phyloP scores from a whole-genome alignment of 2,329 filamentous ascomycete species.

The Aureobasidium namibiae region DNA sequence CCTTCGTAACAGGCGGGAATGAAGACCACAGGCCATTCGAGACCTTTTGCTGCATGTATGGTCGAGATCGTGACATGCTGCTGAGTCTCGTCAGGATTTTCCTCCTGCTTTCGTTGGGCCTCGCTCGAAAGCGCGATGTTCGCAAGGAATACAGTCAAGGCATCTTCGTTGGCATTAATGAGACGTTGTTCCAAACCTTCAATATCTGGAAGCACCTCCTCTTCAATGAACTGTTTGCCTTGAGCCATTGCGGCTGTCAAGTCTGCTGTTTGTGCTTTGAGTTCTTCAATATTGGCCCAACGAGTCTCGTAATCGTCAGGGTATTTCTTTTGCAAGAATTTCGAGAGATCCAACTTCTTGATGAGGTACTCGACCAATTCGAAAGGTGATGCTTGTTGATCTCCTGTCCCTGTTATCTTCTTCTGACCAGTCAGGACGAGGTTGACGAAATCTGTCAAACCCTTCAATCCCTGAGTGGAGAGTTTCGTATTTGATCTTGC shows the following conservation, averaged over 20 bases:
- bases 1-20: constrained; percentile 84
- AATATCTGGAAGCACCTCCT: constrained; percentile 54
- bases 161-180: constrained; percentile 47
- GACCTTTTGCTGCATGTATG: constrained; percentile 89
- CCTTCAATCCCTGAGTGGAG: constrained; percentile 46
- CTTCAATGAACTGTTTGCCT: constrained; percentile 30
- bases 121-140: constrained; percentile 84
- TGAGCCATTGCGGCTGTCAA: constrained; percentile 44
- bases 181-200: constrained; percentile 59
- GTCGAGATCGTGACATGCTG: constrained; percentile 74
- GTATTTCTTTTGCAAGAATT: constrained; percentile 64
- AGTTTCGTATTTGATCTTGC: constrained; percentile 46
- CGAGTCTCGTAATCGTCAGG: constrained; percentile 67
- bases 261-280: constrained; percentile 71
- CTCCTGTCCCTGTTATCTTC: constrained; percentile 41
- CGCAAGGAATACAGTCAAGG: constrained; percentile 72
- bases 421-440: constrained; percentile 50
- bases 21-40: constrained; percentile 96
- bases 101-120: constrained; percentile 54
- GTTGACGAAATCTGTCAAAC: constrained; percentile 50
- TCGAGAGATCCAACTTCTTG: constrained; percentile 61
- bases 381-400: constrained; percentile 29
- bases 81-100: constrained; percentile 44
- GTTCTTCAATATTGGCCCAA: constrained; percentile 84
- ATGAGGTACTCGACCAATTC: constrained; percentile 50